phyloP scores from a whole-genome alignment of 1,284 basidiomycete genomes.

The Somion occarium region DNA sequence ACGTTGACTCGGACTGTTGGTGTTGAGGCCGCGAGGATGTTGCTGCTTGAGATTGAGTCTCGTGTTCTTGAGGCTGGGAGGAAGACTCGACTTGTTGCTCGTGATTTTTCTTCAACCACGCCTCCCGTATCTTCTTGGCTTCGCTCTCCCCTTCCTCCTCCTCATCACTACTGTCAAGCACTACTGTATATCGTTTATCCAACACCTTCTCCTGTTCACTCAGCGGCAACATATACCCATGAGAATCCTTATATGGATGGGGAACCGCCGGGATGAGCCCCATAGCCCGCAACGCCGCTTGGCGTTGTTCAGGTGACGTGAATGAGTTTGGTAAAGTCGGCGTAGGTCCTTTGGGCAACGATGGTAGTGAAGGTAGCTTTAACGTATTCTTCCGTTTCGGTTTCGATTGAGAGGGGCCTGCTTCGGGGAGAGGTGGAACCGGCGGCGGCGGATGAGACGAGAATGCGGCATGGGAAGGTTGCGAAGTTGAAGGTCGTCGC shows the following conservation, averaged over 20 bases:
- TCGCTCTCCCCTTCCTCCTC: slow-evolving; percentile 18
- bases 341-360: slow-evolving; percentile 4
- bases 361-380: slow-evolving; percentile 2
- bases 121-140: slow-evolving; percentile 26
- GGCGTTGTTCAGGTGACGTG: slow-evolving; percentile 5
- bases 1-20: background rate
- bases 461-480: background rate
- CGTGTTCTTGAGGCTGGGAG: background rate
- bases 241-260: slow-evolving; percentile 5
- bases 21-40: background rate
- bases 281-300: slow-evolving; percentile 3
- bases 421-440: background rate
- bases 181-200: slow-evolving; percentile 22
- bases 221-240: slow-evolving; percentile 15
- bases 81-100: slow-evolving; percentile 4
- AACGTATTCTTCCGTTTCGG: slow-evolving; percentile 4
- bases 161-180: slow-evolving; percentile 15
- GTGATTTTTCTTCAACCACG: slow-evolving; percentile 25
- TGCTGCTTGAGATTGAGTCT: background rate
- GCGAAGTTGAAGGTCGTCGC: slow-evolving; percentile 3
- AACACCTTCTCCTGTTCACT: slow-evolving; percentile 29
- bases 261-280: slow-evolving; percentile 6
- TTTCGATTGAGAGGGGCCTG: background rate
- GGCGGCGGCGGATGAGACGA: background rate
- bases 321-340: slow-evolving; percentile 1